These are phyloP conservation scores for Plasmodium coatneyi DNA, from an alignment of 169 alveolate genomes.

Conservation along the genomic window DNA sequence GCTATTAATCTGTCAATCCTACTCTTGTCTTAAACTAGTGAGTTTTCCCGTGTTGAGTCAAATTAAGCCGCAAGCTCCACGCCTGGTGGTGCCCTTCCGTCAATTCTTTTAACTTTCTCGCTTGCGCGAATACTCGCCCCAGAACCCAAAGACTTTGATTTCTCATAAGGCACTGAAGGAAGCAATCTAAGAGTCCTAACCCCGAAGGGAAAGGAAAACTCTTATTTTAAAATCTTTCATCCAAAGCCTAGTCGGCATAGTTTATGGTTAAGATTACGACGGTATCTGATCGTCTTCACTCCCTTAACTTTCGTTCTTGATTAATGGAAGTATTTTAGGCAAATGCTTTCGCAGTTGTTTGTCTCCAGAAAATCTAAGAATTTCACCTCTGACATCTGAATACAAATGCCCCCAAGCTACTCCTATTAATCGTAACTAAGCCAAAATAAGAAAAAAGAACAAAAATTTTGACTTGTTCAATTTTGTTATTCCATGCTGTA, in stretches of 20 bases:
- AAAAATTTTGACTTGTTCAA: constrained; percentile 83
- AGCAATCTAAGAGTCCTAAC: constrained; percentile 90
- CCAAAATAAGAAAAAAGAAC: constrained; percentile 75
- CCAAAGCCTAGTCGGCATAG: constrained; percentile 91
- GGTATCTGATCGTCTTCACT: constrained; percentile 95
- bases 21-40: constrained; percentile 92
- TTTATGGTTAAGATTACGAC: constrained; percentile 93
- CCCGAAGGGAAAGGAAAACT: constrained; percentile 19
- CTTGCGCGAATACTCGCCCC: constrained; percentile 97
- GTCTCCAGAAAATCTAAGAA: constrained; percentile 92
- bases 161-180: constrained; percentile 92
- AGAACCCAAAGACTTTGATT: constrained; percentile 93
- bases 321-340: constrained; percentile 92
- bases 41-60: constrained; percentile 93
- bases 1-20: constrained; percentile 93
- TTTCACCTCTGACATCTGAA: constrained; percentile 93
- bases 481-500: constrained; percentile 84
- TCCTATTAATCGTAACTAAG: constrained; percentile 90
- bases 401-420: constrained; percentile 94
- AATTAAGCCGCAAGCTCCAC: constrained; percentile 95
- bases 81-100: constrained; percentile 95
- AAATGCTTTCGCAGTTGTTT: constrained; percentile 94
- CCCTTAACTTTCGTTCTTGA: constrained; percentile 94
- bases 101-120: constrained; percentile 95
- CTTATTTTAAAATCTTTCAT: constrained; percentile 40